phyloP scores from a whole-genome alignment of 345 rosid genomes.

The Raphanus sativus region DNA sequence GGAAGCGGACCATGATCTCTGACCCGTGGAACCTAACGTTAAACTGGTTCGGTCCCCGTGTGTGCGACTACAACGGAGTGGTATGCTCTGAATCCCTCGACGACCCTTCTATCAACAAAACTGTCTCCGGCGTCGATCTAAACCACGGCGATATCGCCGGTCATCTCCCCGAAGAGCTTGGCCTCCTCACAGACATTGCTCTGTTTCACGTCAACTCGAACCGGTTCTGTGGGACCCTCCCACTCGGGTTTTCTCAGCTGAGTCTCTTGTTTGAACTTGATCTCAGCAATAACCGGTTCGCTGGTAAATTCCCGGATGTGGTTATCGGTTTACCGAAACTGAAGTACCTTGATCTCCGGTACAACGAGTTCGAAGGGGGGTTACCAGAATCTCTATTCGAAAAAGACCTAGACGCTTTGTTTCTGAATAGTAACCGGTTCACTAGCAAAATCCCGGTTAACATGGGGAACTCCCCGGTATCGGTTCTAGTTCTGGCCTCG shows the following conservation, averaged over 20 bases:
- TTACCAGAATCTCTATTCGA: conserved; percentile 65
- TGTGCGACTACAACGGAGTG: conserved; percentile 79
- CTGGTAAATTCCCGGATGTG: conserved; percentile 62
- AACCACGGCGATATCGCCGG: conserved; percentile 83
- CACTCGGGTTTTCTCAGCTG: conserved; percentile 46
- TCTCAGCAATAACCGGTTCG: conserved; percentile 75
- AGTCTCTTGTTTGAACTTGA: conserved; percentile 68
- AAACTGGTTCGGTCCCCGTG: conserved; percentile 70
- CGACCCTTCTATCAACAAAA: conserved; percentile 46
- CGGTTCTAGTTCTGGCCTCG: conserved; percentile 66
- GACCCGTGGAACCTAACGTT: conserved; percentile 57
- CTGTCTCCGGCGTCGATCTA: conserved; percentile 76
- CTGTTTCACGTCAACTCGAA: conserved; percentile 77
- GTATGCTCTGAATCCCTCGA: conserved; percentile 59
- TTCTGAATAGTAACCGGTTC: conserved; percentile 74
- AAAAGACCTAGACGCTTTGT: conserved; percentile 71
- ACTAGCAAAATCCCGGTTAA: conserved; percentile 60
- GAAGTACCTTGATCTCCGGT: conserved; percentile 79
- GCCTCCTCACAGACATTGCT: conserved; percentile 58
- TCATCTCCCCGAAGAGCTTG: conserved; percentile 66
- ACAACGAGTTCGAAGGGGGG: conserved; percentile 78
- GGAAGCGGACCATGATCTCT: conserved; percentile 72
- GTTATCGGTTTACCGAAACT: conserved; percentile 61
- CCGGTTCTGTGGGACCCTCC: conserved; percentile 72
- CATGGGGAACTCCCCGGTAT: conserved; percentile 70